These are phyloP conservation scores for Thermothelomyces thermophilus DNA, from an alignment of 2,329 filamentous ascomycete genomes.

Conservation along the genomic window DNA sequence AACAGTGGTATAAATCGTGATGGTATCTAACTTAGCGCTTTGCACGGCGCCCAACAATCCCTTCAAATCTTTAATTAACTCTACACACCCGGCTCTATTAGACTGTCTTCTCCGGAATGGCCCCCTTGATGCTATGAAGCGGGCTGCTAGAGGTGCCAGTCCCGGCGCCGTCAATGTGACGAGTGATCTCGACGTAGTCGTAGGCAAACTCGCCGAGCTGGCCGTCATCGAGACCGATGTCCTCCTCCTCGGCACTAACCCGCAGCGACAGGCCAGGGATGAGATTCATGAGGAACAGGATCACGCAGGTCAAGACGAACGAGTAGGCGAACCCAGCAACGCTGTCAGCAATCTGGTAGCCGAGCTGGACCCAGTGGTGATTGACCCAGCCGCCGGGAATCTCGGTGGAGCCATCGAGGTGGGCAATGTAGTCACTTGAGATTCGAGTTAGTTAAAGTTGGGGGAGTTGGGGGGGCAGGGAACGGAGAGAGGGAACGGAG, in stretches of 20 bases:
- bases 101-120: constrained; percentile 14
- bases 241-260: constrained; percentile 59
- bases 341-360: constrained; percentile 64
- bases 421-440: constrained; percentile 59
- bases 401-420: constrained; percentile 59
- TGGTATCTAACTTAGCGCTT: no score
- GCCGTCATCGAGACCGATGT: constrained; percentile 64
- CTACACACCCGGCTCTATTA: no score
- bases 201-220: constrained; percentile 79
- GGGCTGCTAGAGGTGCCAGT: constrained; percentile 18
- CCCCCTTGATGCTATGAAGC: constrained; percentile 21
- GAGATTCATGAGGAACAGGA: constrained; percentile 64
- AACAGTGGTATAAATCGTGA: no score
- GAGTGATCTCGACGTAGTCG: constrained; percentile 68
- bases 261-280: constrained; percentile 65
- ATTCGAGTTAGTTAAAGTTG: constrained; percentile 6
- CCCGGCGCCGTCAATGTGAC: constrained; percentile 27
- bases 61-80: no score
- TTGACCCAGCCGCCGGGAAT: constrained; percentile 63
- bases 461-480: background rate
- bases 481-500: background rate
- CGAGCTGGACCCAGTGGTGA: constrained; percentile 63
- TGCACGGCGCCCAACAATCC: no score
- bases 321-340: constrained; percentile 59
- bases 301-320: constrained; percentile 60